Conservation (phyloP, 768 basidiomycete genomes). For the Serendipita indica region DNA sequence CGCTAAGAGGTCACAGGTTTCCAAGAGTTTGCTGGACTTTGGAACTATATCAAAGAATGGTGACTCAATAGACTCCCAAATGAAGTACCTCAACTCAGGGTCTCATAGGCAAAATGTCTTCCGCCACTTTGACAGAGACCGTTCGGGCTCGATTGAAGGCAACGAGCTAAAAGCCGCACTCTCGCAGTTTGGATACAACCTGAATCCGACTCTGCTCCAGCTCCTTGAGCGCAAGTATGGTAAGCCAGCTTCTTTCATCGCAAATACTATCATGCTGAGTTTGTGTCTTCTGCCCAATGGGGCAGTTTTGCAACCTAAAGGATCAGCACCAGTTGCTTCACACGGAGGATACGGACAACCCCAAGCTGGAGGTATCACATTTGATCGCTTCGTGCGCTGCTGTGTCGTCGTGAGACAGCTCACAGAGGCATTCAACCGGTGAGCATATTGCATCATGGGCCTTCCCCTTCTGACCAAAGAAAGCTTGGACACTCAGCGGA, state of each 20-base stretch:
- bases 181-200: conserved; percentile 34
- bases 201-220: conserved; percentile 47
- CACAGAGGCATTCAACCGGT: conserved; percentile 46
- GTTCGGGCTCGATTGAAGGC: conserved; percentile 62
- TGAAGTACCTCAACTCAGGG: background rate
- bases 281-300: background rate
- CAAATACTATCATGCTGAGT: background rate
- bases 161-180: conserved; percentile 42
- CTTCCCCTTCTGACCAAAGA: conserved; percentile 8
- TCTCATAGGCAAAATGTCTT: conserved; percentile 13
- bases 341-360: conserved; percentile 17
- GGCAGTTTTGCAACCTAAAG: conserved; percentile 28
- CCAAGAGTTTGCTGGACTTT: conserved; percentile 52
- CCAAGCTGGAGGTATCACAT: conserved; percentile 48
- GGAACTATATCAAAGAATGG: conserved; percentile 28
- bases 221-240: conserved; percentile 71
- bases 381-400: conserved; percentile 76
- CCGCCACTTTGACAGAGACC: conserved; percentile 29
- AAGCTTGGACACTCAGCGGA: conserved; percentile 43
- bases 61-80: conserved; percentile 12
- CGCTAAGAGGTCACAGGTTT: conserved; percentile 13
- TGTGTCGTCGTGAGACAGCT: conserved; percentile 73
- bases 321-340: conserved; percentile 24
- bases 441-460: background rate
- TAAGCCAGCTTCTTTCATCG: conserved; percentile 22